phyloP scores from a whole-genome alignment of 345 rosid genomes.

The Anastatica hierochuntica region DNA sequence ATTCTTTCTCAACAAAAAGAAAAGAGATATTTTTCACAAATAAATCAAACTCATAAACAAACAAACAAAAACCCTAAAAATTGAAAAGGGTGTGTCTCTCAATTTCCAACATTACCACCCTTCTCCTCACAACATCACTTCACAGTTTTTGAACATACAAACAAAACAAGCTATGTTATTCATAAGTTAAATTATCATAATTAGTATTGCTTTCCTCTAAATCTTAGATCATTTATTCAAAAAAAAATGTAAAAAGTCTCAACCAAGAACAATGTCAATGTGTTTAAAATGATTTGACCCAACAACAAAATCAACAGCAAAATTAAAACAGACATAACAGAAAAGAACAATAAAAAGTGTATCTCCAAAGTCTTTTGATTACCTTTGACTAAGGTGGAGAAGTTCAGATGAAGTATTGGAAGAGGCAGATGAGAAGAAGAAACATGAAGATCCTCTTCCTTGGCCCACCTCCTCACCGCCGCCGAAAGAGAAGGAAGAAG shows the following conservation, averaged over 20 bases:
- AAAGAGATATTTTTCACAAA: background rate
- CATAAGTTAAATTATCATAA: background rate
- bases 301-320: no score
- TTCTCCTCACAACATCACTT: background rate
- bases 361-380: background rate
- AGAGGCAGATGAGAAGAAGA: background rate
- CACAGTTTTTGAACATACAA: background rate
- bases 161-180: no score
- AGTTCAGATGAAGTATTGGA: background rate
- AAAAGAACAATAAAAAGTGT: no score
- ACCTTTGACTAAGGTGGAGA: background rate
- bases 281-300: no score
- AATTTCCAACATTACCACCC: background rate
- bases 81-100: background rate
- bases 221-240: background rate
- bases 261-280: background rate
- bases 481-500: conserved; percentile 18
- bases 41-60: no score
- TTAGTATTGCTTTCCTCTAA: background rate
- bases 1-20: no score
- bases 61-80: no score
- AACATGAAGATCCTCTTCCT: conserved; percentile 14
- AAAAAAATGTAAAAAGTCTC: background rate
- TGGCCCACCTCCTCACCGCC: conserved; percentile 29
- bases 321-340: no score